Conservation (phyloP, 1,139 yeast species). For the Candida sojae region DNA sequence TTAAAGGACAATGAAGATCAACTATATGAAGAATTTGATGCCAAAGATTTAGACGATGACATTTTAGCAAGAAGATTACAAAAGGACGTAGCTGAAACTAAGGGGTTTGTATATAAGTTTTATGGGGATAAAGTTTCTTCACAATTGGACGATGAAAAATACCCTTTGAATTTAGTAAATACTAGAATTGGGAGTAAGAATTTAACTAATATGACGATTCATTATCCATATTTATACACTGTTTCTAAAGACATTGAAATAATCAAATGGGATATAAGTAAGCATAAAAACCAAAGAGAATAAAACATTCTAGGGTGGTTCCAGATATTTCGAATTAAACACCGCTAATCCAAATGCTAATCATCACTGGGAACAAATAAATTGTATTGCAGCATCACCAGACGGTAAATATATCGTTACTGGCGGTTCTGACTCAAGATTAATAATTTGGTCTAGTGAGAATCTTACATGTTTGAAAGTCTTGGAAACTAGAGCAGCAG, state of each 20-base stretch:
- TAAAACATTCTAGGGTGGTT: conserved; percentile 71
- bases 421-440: conserved; percentile 81
- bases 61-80: conserved; percentile 77
- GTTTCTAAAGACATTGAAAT: conserved; percentile 81
- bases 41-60: conserved; percentile 86
- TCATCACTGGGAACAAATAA: conserved; percentile 77
- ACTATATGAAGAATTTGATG: conserved; percentile 69
- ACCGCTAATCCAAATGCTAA: conserved; percentile 40
- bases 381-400: conserved; percentile 79
- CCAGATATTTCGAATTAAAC: conserved; percentile 35
- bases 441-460: conserved; percentile 85
- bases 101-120: conserved; percentile 78
- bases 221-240: conserved; percentile 68
- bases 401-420: conserved; percentile 89
- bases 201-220: conserved; percentile 53
- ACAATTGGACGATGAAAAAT: conserved; percentile 37
- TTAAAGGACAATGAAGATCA: conserved; percentile 58
- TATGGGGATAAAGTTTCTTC: conserved; percentile 50
- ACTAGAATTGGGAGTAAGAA: conserved; percentile 64
- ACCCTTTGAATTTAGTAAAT: conserved; percentile 23
- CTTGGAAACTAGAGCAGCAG: conserved; percentile 73
- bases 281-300: conserved; percentile 53
- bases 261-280: conserved; percentile 66
- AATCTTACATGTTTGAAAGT: conserved; percentile 73
- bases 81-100: conserved; percentile 86